Base-by-base conservation (phyloP, 371 early-diverging fungal genomes). In the Saksenaea oblongispora region DNA sequence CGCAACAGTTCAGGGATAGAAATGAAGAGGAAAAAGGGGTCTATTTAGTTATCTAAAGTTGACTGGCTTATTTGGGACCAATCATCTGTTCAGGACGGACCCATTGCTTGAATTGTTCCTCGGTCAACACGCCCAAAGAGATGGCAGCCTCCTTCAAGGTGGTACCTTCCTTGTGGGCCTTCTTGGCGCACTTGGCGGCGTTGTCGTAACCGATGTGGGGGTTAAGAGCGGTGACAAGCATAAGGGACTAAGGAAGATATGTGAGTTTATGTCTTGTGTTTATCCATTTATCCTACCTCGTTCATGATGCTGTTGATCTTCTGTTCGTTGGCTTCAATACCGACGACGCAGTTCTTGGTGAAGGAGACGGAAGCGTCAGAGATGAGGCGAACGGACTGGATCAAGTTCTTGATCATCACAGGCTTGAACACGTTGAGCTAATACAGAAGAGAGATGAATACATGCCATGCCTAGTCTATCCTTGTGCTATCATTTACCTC, bases 391-490 rank as follows among this genome's bases (percentile, higher is more conserved):
- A 87, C 74, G 36, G 92, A 92, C 67, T 93, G 94, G 39, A 94
- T 78, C 64, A 95, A 82, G 78, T 94, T 95, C 72, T 87, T 84
- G 80, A 95, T 94, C 83, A 95, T 80, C 58, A 95, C 91, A 47
- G 95, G 95, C 76, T 94, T 95, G 83, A 93, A 95, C 56, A 95
- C 95, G 69, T 95, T 95, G 51, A 95, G 86, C 88, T 79, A 65
- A 22, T 9, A 60, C 5, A 42, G 11, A 54, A 13, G 51, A 14
- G 15, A 59, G 2, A 15, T 51, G 22, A 59, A 11, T 15, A 61
- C 9, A 56, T n/a, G n/a, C n/a, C n/a, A n/a, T n/a, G n/a, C n/a
- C n/a, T n/a, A n/a, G n/a, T n/a, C n/a, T n/a, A n/a, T 51, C 28
- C 14, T 18, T 3, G 26, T 17, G 11, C 26, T 37, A 15, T 28